These are phyloP conservation scores for Herpetomonas samuelpessoai DNA, from an alignment of 208 protist species.

Conservation along the genomic window DNA sequence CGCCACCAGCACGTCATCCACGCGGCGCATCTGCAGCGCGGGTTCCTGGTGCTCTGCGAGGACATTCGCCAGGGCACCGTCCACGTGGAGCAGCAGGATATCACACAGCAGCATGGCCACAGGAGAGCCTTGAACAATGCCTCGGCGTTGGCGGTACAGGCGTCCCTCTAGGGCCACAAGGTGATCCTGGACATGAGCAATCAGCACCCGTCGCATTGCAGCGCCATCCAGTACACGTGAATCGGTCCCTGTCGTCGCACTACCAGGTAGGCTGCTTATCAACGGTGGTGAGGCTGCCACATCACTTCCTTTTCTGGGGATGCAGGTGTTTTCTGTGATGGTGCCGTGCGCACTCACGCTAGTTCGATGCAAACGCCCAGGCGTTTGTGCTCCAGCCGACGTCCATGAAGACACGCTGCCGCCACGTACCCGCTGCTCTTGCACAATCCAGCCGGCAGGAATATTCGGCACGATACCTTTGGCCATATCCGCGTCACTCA, in stretches of 20 bases:
- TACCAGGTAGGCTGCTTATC: no score
- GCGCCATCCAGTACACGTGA: conserved; percentile 23
- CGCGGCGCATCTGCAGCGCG: conserved; percentile 56
- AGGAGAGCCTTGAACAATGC: conserved; percentile 71
- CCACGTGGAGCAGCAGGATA: conserved; percentile 36
- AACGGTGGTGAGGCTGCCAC: no score
- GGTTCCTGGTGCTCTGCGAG: conserved; percentile 37
- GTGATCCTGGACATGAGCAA: conserved; percentile 43
- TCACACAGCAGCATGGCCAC: conserved; percentile 81
- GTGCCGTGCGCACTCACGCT: no score
- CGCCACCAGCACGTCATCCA: conserved; percentile 76
- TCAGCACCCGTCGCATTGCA: conserved; percentile 31
- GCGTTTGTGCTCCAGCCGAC: no score
- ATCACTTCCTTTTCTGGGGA: no score
- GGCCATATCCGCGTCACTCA: conserved; percentile 34
- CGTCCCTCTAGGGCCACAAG: conserved; percentile 34
- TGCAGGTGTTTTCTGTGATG: no score
- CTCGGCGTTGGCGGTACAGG: conserved; percentile 41
- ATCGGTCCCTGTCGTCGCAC: no score
- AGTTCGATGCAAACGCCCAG: no score
- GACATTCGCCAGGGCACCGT: conserved; percentile 21
- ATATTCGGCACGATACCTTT: conserved; percentile 32
- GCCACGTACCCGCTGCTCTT: not conserved
- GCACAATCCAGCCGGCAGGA: not conserved
- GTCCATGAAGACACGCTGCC: no score